phyloP scores from a whole-genome alignment of 2,329 filamentous ascomycete genomes.

The Aureobasidium sp. region DNA sequence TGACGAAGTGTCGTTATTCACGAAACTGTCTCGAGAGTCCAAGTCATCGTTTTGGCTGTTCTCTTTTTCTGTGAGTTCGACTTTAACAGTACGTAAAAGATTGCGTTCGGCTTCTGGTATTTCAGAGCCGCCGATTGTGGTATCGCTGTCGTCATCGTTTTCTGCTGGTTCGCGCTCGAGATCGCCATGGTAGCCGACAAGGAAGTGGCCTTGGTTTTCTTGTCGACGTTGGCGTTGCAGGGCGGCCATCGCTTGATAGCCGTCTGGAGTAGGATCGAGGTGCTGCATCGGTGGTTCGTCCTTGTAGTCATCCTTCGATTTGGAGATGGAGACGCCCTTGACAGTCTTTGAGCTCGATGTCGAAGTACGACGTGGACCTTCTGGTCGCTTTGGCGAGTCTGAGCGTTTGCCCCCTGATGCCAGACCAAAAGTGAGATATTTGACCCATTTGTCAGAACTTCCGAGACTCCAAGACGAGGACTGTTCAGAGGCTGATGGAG shows the following conservation, averaged over 20 bases:
- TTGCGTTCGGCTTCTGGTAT: slow-evolving; percentile 41
- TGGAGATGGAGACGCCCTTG: slow-evolving; percentile 6
- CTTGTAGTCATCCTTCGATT: slow-evolving; percentile 17
- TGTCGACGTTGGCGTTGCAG: slow-evolving; percentile 46
- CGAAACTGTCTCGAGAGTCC: neutral
- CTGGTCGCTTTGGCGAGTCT: slow-evolving; percentile 18
- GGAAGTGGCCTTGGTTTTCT: slow-evolving; percentile 50
- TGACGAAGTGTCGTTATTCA: slow-evolving; percentile 11
- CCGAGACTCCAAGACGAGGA: slow-evolving; percentile 28
- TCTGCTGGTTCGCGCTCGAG: slow-evolving; percentile 43
- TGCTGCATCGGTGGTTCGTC: slow-evolving; percentile 21
- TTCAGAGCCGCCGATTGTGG: slow-evolving; percentile 19
- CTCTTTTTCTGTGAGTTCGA: slow-evolving; percentile 45
- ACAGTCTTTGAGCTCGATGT: slow-evolving; percentile 22
- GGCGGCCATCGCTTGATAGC: slow-evolving; percentile 50
- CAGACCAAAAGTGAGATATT: slow-evolving; percentile 45
- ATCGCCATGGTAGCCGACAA: slow-evolving; percentile 63
- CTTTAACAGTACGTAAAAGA: slow-evolving; percentile 58
- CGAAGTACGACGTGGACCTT: slow-evolving; percentile 20
- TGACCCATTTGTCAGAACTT: slow-evolving; percentile 44
- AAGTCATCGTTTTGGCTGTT: neutral
- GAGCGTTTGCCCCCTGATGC: slow-evolving; percentile 17
- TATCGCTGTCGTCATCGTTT: slow-evolving; percentile 38
- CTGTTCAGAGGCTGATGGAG: slow-evolving; percentile 2
- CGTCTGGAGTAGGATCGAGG: slow-evolving; percentile 33